Percentiles rank a stretch among this genome's conserved stretches.
These are phyloP conservation scores for Naganishia albida DNA, from an alignment of 1,284 basidiomycete species.

Conservation along the genomic window DNA sequence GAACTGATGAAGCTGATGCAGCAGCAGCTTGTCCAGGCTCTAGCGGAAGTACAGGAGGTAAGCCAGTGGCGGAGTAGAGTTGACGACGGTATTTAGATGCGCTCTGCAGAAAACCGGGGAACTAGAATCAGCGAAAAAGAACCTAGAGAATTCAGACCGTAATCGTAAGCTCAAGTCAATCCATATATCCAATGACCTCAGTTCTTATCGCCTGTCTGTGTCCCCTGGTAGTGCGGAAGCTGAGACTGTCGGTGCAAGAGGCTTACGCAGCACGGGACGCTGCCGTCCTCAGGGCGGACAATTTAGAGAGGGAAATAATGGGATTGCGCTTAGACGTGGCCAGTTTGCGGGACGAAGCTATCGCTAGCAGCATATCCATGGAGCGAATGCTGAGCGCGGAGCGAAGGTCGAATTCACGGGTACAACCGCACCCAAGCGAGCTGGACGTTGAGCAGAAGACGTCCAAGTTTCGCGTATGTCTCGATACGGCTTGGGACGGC, in stretches of 20 bases:
- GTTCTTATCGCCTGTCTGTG: background rate
- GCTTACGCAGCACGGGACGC: conserved; percentile 78
- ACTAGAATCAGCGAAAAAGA: conserved; percentile 75
- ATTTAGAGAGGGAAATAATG: conserved; percentile 67
- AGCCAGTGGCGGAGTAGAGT: background rate
- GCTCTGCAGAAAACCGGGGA: conserved; percentile 73
- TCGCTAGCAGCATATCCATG: conserved; percentile 78
- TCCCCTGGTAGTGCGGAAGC: conserved; percentile 70
- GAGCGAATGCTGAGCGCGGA: conserved; percentile 79
- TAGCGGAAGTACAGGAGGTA: conserved; percentile 76
- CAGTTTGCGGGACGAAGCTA: conserved; percentile 71
- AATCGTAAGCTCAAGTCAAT: conserved; percentile 65
- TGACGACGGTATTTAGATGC: background rate
- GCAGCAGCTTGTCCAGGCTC: conserved; percentile 86
- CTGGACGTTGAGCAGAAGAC: conserved; percentile 54
- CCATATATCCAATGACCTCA: conserved; percentile 4
- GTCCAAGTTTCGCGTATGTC: conserved; percentile 47
- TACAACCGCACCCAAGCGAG: conserved; percentile 74
- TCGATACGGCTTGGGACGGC: background rate
- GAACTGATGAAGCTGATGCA: conserved; percentile 63
- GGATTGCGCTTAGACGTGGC: conserved; percentile 75
- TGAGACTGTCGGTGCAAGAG: conserved; percentile 84
- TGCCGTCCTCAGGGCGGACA: conserved; percentile 47
- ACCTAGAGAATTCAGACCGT: conserved; percentile 83
- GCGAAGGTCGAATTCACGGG: conserved; percentile 75